Evolutionary conservation across 192 early-diverging fungal genomes (phyloP), one percentile per base, ranked within the genome.

Genomic region (Funneliformis geosporum): DNA sequence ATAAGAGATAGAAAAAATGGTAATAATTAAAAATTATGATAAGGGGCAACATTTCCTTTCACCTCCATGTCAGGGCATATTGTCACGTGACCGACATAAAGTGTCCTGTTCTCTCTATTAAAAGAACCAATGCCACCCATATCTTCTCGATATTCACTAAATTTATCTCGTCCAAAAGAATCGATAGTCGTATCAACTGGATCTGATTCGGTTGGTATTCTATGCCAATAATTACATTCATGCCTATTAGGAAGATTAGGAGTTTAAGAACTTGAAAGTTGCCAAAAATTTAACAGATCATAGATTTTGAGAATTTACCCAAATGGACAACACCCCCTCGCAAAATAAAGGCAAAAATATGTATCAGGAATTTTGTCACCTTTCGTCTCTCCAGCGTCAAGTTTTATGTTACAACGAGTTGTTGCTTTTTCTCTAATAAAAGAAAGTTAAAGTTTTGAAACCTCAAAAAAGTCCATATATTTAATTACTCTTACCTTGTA

Each of bases 301-400:
- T 0, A 50, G 87, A 80, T 16, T 46, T 33, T 16, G 43, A 73
- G 14, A 38, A n/a, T 50, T 38, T 83, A 86, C 85, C 95, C 95
- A 66, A 90, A 88, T 46, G 89, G 84, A 83, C 95, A 96, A 81
- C 88, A 89, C 7, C 95, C 95, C 46, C 91, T 85, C 0, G 94
- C 92, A 88, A 96, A 96, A 79, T 95, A 93, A 21, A 95, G 80
- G 82, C 95, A 96, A 79, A 96, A 96, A 62, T 87, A 88, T 21
- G 89, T 83, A 33, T 88, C 85, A 8, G 86, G 89, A 62, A 90
- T 91, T 42, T 83, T 82, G 11, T 91, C 89, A 9, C 87, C 90
- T 60, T 86, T 87, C 1, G 95, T 96, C 43, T 84, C 85, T 23
- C 95, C 95, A 38, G 88, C 84, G 79, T 96, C 95, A 77, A 82